Evolutionary conservation across 257 asterid genomes (phyloP), one percentile per base, ranked within the genome.

Genomic region (Knoxia roxburghii): DNA sequence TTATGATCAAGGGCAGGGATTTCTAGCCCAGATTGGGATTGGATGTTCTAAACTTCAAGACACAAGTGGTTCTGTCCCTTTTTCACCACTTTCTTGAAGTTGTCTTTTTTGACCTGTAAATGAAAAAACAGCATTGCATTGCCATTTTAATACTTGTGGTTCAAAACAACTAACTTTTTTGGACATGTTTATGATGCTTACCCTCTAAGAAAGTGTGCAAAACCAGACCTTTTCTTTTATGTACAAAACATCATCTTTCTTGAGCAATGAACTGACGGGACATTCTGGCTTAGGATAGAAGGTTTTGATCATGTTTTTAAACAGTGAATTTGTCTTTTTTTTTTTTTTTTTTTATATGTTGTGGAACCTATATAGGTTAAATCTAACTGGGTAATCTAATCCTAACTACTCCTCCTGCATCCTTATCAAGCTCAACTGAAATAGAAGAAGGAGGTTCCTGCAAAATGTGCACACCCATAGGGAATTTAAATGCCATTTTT

Each of bases 161-260:
- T 37, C 37, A 21, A 32, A 14, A 50, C 70, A 60, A 32, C 61
- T 37, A 33, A 21, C 70, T 66, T 67, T 20, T 5, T 67, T 60
- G 27, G 69, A 39, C 23, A 23, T 68, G 69, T 73, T n/a, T 37
- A 37, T 52, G 52, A 78, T 82, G 65, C 95, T 90, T 87, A 72
- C 79, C 70, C 87, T 79, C 61, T 87, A 90, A 90, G 97, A 63
- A 83, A 89, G 72, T 63, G 46, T 35, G 21, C 55, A 54, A 39
- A 45, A 17, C 10, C 33, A 30, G 27, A 9, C 24, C 62, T 35
- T 56, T 56, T 56, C 21, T 30, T 56, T 56, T 30, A 17, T 58
- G 30, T 21, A 13, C 24, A 15, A 46, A 51, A 52, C 54, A 12
- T 49, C 15, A 51, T 24, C 48, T 61, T 40, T 32, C 56, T 26